Base-by-base conservation (phyloP, 2,329 filamentous ascomycete genomes). In the Fulvia fulva region DNA sequence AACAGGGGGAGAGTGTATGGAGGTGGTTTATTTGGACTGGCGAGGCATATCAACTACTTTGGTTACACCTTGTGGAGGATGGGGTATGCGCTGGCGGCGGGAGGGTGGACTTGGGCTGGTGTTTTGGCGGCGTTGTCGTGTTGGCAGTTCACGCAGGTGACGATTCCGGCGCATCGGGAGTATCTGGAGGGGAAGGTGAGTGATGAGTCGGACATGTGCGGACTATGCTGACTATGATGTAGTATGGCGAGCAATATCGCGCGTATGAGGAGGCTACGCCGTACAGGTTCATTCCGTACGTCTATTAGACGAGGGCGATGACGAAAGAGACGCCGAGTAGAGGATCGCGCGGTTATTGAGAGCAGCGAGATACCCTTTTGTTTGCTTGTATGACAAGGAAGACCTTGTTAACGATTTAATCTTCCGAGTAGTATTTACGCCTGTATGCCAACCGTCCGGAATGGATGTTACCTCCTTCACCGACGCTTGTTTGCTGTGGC, bases 11-110 rank as follows among this genome's bases (percentile, higher is more conserved):
- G 81, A 68, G 71, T 76, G 0, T 84, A 77, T 62, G 76, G 74
- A 0, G 76, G 76, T 9, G 80, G 81, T 0, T 63, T 83, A 34
- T 84, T 79, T 69, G 68, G 71, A 1, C 66, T 79, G 41, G 78
- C 78, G 3, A 75, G 80, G 46, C 80, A 83, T 65, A 77, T 82
- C 70, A 83, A 83, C 60, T 84, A 83, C 63, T 77, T 77, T 22
- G 81, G 75, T 1, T 83, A 81, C 63, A 77, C 76, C 0, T 34
- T 82, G 6, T 83, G 81, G 80, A 70, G 81, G 23, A 69, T 73
- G 23, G 79, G 76, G 4, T 82, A 79, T 66, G 78, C 80, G 3
- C 60, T 81, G 47, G 77, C 76, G 2, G 71, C 73, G 55, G 80
- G 79, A 5, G 80, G 81, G 0, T 80, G 74, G 72, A 64, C 73